Conservation (phyloP, 352 stramenopile species). For the Aphanomyces stellatus region DNA sequence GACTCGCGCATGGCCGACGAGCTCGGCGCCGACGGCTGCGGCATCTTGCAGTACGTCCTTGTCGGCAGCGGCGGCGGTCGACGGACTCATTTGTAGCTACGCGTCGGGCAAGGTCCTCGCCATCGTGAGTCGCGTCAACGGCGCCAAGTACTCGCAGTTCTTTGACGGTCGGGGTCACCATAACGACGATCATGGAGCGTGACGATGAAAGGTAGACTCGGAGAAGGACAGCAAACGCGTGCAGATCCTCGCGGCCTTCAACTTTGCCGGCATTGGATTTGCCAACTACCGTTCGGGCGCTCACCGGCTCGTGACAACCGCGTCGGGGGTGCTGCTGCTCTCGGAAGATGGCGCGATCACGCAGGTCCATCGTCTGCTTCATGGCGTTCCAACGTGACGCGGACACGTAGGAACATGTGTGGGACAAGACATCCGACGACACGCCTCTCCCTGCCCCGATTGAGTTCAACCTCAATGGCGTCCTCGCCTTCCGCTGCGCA, state of each 20-base stretch:
- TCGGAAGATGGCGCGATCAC: slow-evolving; percentile 8
- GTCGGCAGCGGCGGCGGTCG: not conserved
- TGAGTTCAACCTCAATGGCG: slow-evolving; percentile 3
- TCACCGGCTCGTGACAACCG: not conserved
- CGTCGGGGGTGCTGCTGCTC: not conserved
- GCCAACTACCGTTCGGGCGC: slow-evolving; percentile 7
- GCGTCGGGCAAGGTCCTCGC: slow-evolving; percentile 6
- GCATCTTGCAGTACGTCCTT: slow-evolving; percentile 2
- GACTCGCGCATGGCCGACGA: not conserved
- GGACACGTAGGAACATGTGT: not conserved
- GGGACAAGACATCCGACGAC: not conserved
- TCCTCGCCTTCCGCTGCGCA: not conserved
- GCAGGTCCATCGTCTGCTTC: not conserved
- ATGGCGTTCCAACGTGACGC: not conserved
- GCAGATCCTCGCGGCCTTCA: slow-evolving; percentile 8
- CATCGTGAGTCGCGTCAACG: slow-evolving; percentile 6
- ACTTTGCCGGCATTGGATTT: slow-evolving; percentile 11
- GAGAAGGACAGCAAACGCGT: not conserved
- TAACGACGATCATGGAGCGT: not conserved
- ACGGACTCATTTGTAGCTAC: not conserved
- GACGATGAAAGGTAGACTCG: not conserved
- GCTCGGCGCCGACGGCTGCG: slow-evolving; percentile 4
- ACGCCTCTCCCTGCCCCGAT: not conserved
- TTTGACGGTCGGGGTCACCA: not conserved
- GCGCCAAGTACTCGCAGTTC: slow-evolving; percentile 3